Conservation (phyloP, 495 filamentous ascomycete species). For the Tuber umbilicatum region DNA sequence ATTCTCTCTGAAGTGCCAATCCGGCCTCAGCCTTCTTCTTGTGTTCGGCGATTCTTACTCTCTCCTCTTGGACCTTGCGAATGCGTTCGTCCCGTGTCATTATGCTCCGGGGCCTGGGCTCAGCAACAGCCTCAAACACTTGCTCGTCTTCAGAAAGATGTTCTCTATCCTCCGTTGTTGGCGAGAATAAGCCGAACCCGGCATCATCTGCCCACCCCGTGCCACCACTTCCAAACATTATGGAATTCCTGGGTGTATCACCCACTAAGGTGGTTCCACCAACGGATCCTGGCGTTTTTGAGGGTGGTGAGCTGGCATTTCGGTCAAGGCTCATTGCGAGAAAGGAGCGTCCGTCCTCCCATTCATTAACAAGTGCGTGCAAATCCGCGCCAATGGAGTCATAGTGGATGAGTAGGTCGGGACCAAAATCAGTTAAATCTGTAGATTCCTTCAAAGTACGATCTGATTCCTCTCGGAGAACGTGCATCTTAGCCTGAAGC, state of each 20-base stretch:
- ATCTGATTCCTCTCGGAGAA: slow-evolving; percentile 83
- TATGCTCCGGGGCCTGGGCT: slow-evolving; percentile 58
- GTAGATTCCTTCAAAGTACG: slow-evolving; percentile 59
- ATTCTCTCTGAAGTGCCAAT: slow-evolving; percentile 80
- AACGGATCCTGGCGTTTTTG: slow-evolving; percentile 72
- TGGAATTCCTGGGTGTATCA: slow-evolving; percentile 48
- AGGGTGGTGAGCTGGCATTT: slow-evolving; percentile 60
- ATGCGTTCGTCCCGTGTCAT: slow-evolving; percentile 84
- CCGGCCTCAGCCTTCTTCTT: slow-evolving; percentile 70
- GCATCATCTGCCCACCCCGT: slow-evolving; percentile 57
- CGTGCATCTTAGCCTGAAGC: slow-evolving; percentile 89
- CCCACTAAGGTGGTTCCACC: slow-evolving; percentile 78
- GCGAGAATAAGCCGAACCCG: slow-evolving; percentile 44
- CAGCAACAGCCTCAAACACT: slow-evolving; percentile 81
- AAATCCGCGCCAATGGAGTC: slow-evolving; percentile 89
- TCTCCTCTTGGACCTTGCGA: slow-evolving; percentile 79
- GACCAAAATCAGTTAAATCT: slow-evolving; percentile 65
- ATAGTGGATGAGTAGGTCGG: slow-evolving; percentile 76
- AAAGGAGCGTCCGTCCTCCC: slow-evolving; percentile 77
- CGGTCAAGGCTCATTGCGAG: slow-evolving; percentile 66
- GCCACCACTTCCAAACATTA: slow-evolving; percentile 70
- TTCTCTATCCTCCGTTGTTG: slow-evolving; percentile 40
- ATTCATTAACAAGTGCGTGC: slow-evolving; percentile 73
- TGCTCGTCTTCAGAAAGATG: slow-evolving; percentile 58
- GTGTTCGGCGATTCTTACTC: slow-evolving; percentile 59